A percentile compares a stretch with the other conserved stretches of the same genome.
phyloP scores from a whole-genome alignment of 768 basidiomycete species.

The Suillus luteus region DNA sequence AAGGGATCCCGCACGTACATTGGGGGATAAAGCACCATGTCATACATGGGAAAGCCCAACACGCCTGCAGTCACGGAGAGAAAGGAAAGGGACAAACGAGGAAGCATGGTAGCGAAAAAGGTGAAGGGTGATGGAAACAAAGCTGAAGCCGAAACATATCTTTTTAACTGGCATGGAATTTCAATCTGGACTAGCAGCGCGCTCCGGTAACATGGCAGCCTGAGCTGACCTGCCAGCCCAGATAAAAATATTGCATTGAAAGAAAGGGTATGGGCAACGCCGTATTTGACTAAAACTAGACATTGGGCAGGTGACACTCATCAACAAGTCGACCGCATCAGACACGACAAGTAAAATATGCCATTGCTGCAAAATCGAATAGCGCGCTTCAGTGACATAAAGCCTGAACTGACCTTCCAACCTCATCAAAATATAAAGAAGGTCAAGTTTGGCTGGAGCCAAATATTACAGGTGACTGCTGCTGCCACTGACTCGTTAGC shows the following conservation, averaged over 20 bases:
- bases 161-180: background rate
- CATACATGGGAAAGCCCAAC: slow-evolving; percentile 19
- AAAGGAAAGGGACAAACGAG: slow-evolving; percentile 8
- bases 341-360: background rate
- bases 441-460: background rate
- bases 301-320: background rate
- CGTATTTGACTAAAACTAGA: background rate
- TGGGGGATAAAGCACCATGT: background rate
- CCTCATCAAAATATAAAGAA: background rate
- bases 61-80: slow-evolving; percentile 13
- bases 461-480: background rate
- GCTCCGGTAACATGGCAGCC: background rate
- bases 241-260: background rate
- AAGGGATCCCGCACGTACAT: background rate
- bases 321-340: background rate
- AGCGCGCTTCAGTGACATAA: background rate
- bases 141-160: slow-evolving; percentile 24
- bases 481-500: background rate
- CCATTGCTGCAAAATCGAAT: background rate
- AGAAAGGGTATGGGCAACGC: background rate
- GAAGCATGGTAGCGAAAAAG: slow-evolving; percentile 16
- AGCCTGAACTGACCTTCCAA: background rate
- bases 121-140: background rate
- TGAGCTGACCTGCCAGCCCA: background rate
- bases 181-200: background rate